Conservation (phyloP, 2,329 filamentous ascomycete genomes). For the Amauroascus verrucosus region DNA sequence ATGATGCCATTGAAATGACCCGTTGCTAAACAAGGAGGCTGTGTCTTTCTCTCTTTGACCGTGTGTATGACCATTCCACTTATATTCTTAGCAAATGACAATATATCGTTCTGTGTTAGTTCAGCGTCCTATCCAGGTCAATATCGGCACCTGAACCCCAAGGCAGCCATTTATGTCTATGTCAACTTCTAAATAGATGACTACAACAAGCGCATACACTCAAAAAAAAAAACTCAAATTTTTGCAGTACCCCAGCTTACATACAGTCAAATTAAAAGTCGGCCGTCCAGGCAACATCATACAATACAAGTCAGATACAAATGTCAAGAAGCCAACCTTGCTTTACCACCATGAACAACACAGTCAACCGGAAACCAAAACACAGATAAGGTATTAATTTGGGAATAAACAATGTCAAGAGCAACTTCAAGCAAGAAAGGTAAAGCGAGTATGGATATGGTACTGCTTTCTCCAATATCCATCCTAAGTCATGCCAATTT, state of each 20-base stretch:
- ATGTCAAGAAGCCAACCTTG: constrained; percentile 3
- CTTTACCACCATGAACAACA: neutral
- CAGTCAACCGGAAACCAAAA: constrained; percentile 16
- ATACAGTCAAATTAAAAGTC: constrained; percentile 5
- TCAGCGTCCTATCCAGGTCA: too few relatives aligned
- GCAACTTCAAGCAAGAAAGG: neutral
- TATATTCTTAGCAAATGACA: too few relatives aligned
- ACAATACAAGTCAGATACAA: constrained; percentile 7
- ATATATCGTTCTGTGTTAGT: too few relatives aligned
- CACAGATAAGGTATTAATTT: neutral
- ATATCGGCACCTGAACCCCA: too few relatives aligned
- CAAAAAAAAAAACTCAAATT: neutral
- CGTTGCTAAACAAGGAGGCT: too few relatives aligned
- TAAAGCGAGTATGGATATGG: neutral
- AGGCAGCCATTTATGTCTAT: too few relatives aligned
- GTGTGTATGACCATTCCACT: too few relatives aligned
- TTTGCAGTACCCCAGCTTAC: neutral
- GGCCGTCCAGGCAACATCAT: constrained; percentile 2
- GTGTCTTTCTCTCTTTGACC: too few relatives aligned
- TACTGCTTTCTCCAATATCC: neutral
- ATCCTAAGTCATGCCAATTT: neutral
- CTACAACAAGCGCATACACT: neutral
- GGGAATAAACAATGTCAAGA: neutral
- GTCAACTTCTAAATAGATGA: too few relatives aligned
- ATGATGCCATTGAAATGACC: neutral